These are phyloP conservation scores for Coemansia sp. DNA, from an alignment of 192 early-diverging fungal species.

Conservation along the genomic window DNA sequence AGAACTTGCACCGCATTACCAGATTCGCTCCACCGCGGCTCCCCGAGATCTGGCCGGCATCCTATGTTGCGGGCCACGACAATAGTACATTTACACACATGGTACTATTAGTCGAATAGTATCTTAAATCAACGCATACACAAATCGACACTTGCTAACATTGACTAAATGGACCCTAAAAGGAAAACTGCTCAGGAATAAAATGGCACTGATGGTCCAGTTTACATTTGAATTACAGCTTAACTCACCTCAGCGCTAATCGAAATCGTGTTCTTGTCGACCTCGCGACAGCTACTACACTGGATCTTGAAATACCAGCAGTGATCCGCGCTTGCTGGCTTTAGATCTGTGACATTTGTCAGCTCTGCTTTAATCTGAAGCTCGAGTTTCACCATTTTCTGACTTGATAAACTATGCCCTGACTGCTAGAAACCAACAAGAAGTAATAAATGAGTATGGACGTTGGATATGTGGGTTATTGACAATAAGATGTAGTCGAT, in stretches of 20 bases:
- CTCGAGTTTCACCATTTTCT: constrained; percentile 32
- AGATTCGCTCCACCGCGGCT: constrained; percentile 82
- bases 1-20: constrained; percentile 91
- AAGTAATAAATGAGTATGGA: not conserved
- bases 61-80: constrained; percentile 30
- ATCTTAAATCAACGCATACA: too few species aligned
- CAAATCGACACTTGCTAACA: too few species aligned
- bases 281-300: constrained; percentile 81
- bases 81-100: too few species aligned
- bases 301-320: constrained; percentile 77
- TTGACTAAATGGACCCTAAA: too few species aligned
- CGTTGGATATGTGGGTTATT: too few species aligned
- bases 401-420: not conserved
- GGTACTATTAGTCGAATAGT: too few species aligned
- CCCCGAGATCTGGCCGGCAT: constrained; percentile 64
- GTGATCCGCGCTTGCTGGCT: constrained; percentile 52
- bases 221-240: too few species aligned
- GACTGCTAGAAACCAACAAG: not conserved
- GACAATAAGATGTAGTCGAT: too few species aligned
- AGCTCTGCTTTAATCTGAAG: constrained; percentile 78
- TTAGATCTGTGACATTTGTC: constrained; percentile 75
- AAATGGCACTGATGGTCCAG: too few species aligned
- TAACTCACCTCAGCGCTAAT: constrained; percentile 24
- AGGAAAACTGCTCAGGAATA: too few species aligned
- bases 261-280: constrained; percentile 57